Evolutionary conservation across 495 filamentous ascomycete genomes (phyloP).

Genomic region (Chaetomidium leptoderma): DNA sequence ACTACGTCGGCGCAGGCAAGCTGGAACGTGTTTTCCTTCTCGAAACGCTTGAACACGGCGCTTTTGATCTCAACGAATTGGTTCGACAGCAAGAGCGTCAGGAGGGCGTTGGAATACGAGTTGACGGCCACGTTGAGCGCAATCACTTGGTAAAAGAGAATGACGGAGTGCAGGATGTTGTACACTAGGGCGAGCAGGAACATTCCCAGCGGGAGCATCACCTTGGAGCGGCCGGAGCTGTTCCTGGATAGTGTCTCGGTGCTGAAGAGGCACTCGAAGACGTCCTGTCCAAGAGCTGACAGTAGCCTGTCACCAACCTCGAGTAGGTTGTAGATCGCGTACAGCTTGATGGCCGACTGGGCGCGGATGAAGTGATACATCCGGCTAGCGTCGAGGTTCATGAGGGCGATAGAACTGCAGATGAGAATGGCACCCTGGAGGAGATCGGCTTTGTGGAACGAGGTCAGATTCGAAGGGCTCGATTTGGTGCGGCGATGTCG

Average conservation of each 20-base stretch:
- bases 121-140: slow-evolving; percentile 98
- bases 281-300: slow-evolving; percentile 88
- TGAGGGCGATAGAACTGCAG: slow-evolving; percentile 74
- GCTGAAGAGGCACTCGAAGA: slow-evolving; percentile 93
- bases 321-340: slow-evolving; percentile 96
- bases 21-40: slow-evolving; percentile 97
- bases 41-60: slow-evolving; percentile 94
- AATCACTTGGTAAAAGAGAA: slow-evolving; percentile 94
- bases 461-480: slow-evolving; percentile 72
- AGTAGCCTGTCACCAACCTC: slow-evolving; percentile 85
- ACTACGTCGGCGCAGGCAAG: slow-evolving; percentile 94
- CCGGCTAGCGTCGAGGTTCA: slow-evolving; percentile 89
- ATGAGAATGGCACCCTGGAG: slow-evolving; percentile 84
- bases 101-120: slow-evolving; percentile 92
- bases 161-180: slow-evolving; percentile 78
- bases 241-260: slow-evolving; percentile 85
- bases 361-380: slow-evolving; percentile 98
- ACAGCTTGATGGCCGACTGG: slow-evolving; percentile 95
- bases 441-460: slow-evolving; percentile 92
- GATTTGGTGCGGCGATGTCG: slow-evolving; percentile 76
- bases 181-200: slow-evolving; percentile 84
- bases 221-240: slow-evolving; percentile 82
- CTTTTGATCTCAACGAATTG: slow-evolving; percentile 99
- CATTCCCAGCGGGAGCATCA: slow-evolving; percentile 86
- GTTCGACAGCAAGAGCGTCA: slow-evolving; percentile 87